Conservation (phyloP, 1,284 basidiomycete genomes). For the Volvariella volvacea region DNA sequence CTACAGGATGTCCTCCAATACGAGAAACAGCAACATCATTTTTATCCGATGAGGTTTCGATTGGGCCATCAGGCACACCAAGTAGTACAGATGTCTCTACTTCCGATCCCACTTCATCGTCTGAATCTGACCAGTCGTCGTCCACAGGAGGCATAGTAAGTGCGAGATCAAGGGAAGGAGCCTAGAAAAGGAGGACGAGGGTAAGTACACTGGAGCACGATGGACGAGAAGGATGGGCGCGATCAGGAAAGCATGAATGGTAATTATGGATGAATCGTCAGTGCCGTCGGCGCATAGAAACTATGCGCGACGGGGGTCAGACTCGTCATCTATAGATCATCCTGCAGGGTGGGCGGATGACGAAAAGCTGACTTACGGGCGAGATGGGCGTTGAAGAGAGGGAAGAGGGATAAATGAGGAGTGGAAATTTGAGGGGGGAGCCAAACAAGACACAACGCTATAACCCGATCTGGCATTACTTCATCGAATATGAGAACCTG, state of each 20-base stretch:
- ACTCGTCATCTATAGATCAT: constrained; percentile 91
- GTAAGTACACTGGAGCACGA: constrained; percentile 15
- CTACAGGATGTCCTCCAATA: constrained; percentile 81
- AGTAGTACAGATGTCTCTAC: constrained; percentile 68
- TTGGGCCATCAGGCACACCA: constrained; percentile 68
- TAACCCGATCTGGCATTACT: no score
- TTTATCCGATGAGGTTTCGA: constrained; percentile 50
- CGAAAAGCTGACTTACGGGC: constrained; percentile 6
- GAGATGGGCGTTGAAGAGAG: constrained; percentile 21
- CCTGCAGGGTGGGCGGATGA: constrained; percentile 22
- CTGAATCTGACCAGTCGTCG: constrained; percentile 74
- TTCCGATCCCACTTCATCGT: constrained; percentile 48
- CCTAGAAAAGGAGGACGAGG: constrained; percentile 16
- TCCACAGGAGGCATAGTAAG: constrained; percentile 31
- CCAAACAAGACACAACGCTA: constrained; percentile 22
- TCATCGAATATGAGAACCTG: constrained; percentile 9
- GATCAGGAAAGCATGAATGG: constrained; percentile 90
- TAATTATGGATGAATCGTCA: constrained; percentile 63
- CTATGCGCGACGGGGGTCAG: constrained; percentile 54
- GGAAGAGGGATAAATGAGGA: constrained; percentile 5
- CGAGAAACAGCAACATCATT: constrained; percentile 75
- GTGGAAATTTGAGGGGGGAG: constrained; percentile 13
- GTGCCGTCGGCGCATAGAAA: constrained; percentile 45
- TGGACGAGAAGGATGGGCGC: constrained; percentile 19
- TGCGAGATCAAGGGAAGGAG: constrained; percentile 8